Conservation (phyloP, 2,329 filamentous ascomycete species). For the Calonectria pteridis region DNA sequence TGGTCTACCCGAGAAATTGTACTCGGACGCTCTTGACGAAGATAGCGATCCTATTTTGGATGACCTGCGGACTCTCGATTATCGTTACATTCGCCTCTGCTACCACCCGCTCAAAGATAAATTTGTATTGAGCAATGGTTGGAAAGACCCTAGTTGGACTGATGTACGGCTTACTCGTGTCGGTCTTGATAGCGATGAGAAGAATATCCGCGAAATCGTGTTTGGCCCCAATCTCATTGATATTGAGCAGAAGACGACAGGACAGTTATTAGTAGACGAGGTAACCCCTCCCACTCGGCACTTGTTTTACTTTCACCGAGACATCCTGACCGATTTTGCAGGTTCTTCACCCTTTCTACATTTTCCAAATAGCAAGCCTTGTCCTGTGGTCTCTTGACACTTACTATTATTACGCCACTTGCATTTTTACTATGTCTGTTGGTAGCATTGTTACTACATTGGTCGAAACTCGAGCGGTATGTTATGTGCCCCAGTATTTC, state of each 20-base stretch:
- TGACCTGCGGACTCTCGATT: conserved; percentile 83
- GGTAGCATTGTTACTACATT: conserved; percentile 92
- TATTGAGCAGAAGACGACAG: conserved; percentile 88
- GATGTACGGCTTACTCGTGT: conserved; percentile 79
- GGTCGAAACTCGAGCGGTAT: conserved; percentile 85
- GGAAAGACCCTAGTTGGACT: conserved; percentile 94
- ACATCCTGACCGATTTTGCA: conserved; percentile 46
- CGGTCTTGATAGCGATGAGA: conserved; percentile 91
- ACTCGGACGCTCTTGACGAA: conserved; percentile 66
- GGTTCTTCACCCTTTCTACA: conserved; percentile 97
- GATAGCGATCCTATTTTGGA: conserved; percentile 81
- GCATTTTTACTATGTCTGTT: conserved; percentile 94
- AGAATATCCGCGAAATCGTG: conserved; percentile 83
- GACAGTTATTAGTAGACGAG: conserved; percentile 90
- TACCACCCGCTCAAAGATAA: conserved; percentile 91
- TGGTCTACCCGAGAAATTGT: conserved; percentile 73
- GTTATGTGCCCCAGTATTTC: conserved; percentile 43
- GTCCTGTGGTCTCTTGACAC: conserved; percentile 94
- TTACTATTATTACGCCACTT: conserved; percentile 97
- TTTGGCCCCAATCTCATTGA: conserved; percentile 94
- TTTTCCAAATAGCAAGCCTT: conserved; percentile 96
- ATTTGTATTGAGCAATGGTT: conserved; percentile 87
- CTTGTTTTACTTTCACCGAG: background rate
- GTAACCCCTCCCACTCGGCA: conserved; percentile 54
- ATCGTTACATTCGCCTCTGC: conserved; percentile 93